Evolutionary conservation across 2,329 filamentous ascomycete species (phyloP).

Genomic region (Clonostachys chloroleuca): DNA sequence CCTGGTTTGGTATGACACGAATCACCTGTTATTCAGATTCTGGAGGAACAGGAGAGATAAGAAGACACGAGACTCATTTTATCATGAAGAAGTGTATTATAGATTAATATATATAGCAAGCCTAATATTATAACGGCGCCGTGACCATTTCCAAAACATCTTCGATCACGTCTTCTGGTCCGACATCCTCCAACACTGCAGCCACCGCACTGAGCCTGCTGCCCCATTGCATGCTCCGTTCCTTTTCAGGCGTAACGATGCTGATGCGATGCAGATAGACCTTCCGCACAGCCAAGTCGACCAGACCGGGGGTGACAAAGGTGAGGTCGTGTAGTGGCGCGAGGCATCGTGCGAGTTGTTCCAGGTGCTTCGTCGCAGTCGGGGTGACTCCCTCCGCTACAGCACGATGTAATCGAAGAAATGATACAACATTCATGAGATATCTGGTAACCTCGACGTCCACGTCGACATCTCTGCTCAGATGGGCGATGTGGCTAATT

Average conservation of each 20-base stretch:
- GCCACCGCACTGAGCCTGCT: conserved; percentile 70
- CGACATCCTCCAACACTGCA: conserved; percentile 57
- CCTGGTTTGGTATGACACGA: neutral
- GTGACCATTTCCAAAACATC: conserved; percentile 56
- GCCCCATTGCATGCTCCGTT: conserved; percentile 91
- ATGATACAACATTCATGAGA: conserved; percentile 81
- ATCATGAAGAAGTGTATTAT: conserved; percentile 12
- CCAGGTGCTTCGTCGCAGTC: conserved; percentile 72
- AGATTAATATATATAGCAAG: conserved; percentile 17
- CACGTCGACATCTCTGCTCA: conserved; percentile 54
- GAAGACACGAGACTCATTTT: neutral
- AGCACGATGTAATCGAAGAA: conserved; percentile 82
- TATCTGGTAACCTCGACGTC: conserved; percentile 80
- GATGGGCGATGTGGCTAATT: conserved; percentile 55
- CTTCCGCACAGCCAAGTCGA: conserved; percentile 78
- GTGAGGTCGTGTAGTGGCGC: conserved; percentile 77
- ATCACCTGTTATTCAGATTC: neutral
- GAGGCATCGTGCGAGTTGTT: conserved; percentile 64
- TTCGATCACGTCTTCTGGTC: conserved; percentile 60
- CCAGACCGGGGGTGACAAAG: conserved; percentile 80
- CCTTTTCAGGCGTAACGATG: conserved; percentile 63
- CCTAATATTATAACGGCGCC: conserved; percentile 33
- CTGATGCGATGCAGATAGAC: conserved; percentile 82
- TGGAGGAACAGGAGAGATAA: neutral
- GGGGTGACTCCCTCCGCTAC: conserved; percentile 76